Conservation (phyloP, 192 early-diverging fungal genomes). For the Coemansia sp. region DNA sequence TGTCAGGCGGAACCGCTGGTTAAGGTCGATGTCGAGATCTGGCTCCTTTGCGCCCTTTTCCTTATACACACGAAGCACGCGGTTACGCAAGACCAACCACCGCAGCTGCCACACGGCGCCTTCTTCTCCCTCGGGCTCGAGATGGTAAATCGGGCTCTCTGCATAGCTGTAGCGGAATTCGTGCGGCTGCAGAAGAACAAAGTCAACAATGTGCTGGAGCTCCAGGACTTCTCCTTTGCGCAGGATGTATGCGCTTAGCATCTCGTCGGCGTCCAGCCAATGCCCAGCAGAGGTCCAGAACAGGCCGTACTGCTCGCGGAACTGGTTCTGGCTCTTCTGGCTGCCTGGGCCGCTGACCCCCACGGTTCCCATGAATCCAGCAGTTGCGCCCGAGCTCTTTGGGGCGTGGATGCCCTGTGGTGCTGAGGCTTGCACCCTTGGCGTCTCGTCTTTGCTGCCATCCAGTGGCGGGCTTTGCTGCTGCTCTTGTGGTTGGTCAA, state of each 20-base stretch:
- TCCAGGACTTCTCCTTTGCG: constrained; percentile 53
- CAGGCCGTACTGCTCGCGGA: constrained; percentile 56
- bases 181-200: constrained; percentile 53
- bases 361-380: constrained; percentile 21
- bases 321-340: constrained; percentile 29
- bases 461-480: background rate
- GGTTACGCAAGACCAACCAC: constrained; percentile 51
- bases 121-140: constrained; percentile 26
- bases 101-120: constrained; percentile 38
- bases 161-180: constrained; percentile 54
- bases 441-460: constrained; percentile 1
- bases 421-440: background rate
- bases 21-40: constrained; percentile 40
- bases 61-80: constrained; percentile 38
- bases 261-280: constrained; percentile 55
- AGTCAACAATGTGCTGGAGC: constrained; percentile 53
- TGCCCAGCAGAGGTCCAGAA: constrained; percentile 58
- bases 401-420: background rate
- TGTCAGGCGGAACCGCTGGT: constrained; percentile 36
- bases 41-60: constrained; percentile 33
- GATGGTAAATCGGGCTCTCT: constrained; percentile 46
- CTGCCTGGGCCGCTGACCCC: constrained; percentile 1
- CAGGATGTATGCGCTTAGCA: constrained; percentile 52
- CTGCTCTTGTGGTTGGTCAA: constrained; percentile 9
- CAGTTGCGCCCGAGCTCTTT: constrained; percentile 12